Evolutionary conservation across 352 stramenopile species (phyloP).

Genomic region (Globisporangium nagaii): DNA sequence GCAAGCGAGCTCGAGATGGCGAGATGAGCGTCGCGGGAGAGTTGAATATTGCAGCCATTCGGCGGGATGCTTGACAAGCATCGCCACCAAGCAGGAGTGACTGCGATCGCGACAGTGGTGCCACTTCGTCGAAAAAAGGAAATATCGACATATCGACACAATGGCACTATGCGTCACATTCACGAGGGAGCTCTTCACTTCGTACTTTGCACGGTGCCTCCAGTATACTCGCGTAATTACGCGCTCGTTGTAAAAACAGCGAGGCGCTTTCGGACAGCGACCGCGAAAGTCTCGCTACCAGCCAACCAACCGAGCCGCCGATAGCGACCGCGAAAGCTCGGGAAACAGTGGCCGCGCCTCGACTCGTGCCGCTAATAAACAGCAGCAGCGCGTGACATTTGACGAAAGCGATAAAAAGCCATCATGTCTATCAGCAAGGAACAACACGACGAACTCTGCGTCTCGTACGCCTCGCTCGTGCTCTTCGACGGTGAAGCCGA

Average conservation of each 20-base stretch:
- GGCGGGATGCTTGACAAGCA: background rate
- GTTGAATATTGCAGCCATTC: background rate
- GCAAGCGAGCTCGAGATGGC: background rate
- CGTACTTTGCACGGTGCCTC: background rate
- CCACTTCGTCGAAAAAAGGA: background rate
- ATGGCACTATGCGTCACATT: too few relatives aligned
- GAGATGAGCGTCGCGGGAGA: too few relatives aligned
- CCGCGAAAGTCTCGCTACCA: conserved; percentile 9
- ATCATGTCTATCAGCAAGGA: conserved; percentile 82
- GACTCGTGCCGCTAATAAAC: conserved; percentile 7
- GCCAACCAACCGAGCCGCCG: conserved; percentile 8
- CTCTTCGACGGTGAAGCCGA: conserved; percentile 83
- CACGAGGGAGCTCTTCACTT: background rate
- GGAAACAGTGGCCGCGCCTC: background rate
- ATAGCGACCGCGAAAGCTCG: background rate
- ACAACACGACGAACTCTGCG: conserved; percentile 82
- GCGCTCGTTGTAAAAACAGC: conserved; percentile 10
- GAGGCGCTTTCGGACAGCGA: background rate
- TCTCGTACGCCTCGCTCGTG: conserved; percentile 80
- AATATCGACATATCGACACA: too few relatives aligned
- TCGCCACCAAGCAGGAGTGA: background rate
- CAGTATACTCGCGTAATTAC: background rate
- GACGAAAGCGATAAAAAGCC: conserved; percentile 43
- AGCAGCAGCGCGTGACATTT: conserved; percentile 23
- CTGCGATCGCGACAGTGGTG: background rate